phyloP scores from a whole-genome alignment of 139 green algal species.

The Astrephomene gubernaculifera region DNA sequence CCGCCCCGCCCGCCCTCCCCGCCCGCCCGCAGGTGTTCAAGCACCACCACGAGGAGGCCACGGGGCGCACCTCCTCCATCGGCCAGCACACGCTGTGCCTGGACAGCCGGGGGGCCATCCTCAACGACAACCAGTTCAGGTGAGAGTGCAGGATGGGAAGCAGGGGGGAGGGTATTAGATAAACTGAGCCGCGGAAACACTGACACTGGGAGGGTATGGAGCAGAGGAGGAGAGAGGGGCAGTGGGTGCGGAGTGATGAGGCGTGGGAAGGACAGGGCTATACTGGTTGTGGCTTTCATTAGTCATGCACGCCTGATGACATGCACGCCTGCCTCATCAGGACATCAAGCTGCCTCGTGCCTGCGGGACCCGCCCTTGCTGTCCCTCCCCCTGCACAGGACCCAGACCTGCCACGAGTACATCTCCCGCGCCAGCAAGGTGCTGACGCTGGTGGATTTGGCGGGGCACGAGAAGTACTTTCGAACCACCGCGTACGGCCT shows the following conservation, averaged over 20 bases:
- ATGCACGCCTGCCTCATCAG: no score
- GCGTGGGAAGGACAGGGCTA: no score
- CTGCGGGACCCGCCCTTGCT: no score
- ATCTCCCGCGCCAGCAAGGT: slow-evolving; percentile 82
- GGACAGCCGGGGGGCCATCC: slow-evolving; percentile 72
- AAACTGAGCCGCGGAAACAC: background rate
- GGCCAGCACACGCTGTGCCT: slow-evolving; percentile 93
- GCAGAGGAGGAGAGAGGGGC: no score
- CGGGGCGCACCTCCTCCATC: slow-evolving; percentile 90
- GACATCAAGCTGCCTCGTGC: no score
- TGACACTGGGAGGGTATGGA: no score
- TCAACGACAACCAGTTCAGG: slow-evolving; percentile 88
- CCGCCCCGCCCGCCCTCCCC: no score
- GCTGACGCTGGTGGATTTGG: slow-evolving; percentile 92
- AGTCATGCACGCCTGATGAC: no score
- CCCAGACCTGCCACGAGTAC: slow-evolving; percentile 81
- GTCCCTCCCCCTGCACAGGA: slow-evolving; percentile 40
- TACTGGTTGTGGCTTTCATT: no score
- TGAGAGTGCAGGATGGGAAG: no score
- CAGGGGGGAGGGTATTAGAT: background rate
- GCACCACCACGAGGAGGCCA: slow-evolving; percentile 89
- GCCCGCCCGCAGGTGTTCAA: slow-evolving; percentile 82
- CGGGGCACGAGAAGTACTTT: slow-evolving; percentile 94
- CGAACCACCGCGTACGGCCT: slow-evolving; percentile 69
- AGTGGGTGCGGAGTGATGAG: no score